Evolutionary conservation across 2,329 filamentous ascomycete species (phyloP).

Genomic region (Daldinia sp.): DNA sequence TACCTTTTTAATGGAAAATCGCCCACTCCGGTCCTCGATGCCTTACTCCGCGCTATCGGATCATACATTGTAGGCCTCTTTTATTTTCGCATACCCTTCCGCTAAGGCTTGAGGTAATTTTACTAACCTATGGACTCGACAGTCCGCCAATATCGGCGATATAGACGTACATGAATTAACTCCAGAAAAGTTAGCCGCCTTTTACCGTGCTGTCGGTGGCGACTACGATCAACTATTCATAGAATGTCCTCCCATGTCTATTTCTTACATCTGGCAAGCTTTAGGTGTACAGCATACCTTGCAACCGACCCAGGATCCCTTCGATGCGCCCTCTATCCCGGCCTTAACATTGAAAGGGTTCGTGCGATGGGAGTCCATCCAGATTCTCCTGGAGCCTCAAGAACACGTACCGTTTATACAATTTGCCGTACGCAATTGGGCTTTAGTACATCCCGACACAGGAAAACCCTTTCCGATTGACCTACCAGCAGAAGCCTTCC

Average conservation of each 20-base stretch:
- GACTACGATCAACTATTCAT: conserved; percentile 84
- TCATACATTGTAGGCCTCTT: conserved; percentile 70
- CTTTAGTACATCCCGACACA: conserved; percentile 77
- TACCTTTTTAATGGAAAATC: conserved; percentile 75
- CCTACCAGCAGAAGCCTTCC: conserved; percentile 71
- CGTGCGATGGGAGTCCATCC: conserved; percentile 91
- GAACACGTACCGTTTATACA: conserved; percentile 88
- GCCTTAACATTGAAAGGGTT: conserved; percentile 86
- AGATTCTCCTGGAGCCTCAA: conserved; percentile 85
- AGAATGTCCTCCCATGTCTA: conserved; percentile 72
- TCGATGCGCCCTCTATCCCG: conserved; percentile 78
- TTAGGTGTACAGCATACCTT: conserved; percentile 90
- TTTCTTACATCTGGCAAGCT: conserved; percentile 92
- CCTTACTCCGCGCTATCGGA: conserved; percentile 73
- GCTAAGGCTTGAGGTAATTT: background rate
- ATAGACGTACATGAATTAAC: conserved; percentile 62
- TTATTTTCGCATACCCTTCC: conserved; percentile 1
- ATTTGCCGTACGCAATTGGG: conserved; percentile 79
- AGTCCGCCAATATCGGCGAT: conserved; percentile 68
- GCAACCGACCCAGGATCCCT: conserved; percentile 77
- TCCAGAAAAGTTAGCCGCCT: conserved; percentile 76
- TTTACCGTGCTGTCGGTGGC: conserved; percentile 78
- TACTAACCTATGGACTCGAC: conserved; percentile 35
- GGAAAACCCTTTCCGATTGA: conserved; percentile 71
- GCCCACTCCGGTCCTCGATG: conserved; percentile 71